Base-by-base conservation (phyloP, 768 basidiomycete species). In the Trametes coccinea region DNA sequence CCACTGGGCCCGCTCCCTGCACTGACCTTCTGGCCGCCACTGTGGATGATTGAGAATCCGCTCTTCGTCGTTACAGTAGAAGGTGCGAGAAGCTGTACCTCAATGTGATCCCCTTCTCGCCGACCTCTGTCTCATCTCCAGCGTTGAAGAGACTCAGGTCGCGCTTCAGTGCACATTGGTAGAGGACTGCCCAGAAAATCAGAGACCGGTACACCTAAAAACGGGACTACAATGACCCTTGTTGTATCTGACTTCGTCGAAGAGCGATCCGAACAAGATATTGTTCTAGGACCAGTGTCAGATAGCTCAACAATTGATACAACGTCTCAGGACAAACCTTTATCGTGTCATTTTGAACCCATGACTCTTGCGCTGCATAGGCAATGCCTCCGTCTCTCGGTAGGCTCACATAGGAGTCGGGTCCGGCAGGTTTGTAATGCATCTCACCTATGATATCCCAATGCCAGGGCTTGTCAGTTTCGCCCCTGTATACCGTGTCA, bases 71-170 rank as follows among this genome's bases (percentile, higher is more conserved):
- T 22, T 1, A 22, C 27, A 2, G 0, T 33, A n/a, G 29, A 11
- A 16, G 17, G 9, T 44, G 6, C n/a, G 3, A n/a, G 29, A 0
- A 1, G 31, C 14, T 61, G 7, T 50, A 73, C 76, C 76, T 78
- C 31, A 79, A 59, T 2, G 78, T 82, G 3, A 83, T 62, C 5
- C 84, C 84, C 66, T 82, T 85, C 62, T 86, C 84, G 6, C 34
- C 34, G 34, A 37, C 34, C 11, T 37, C 34, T 6, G 34, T 37
- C 11, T 37, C 34, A 11, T 84, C 82, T 0, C 82, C 82, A 14
- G 80, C 80, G 17, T 80, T 70, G 60, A 83, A 80, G 27, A 84
- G 65, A 29, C 67, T 73, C 5, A 84, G 69, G 63, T 84, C 82
- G 22, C 77, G 77, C 50, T 74, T 72, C n/a, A 83, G 66, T 6